Base-by-base conservation (phyloP, 208 protist species). In the Leishmania guyanensis region DNA sequence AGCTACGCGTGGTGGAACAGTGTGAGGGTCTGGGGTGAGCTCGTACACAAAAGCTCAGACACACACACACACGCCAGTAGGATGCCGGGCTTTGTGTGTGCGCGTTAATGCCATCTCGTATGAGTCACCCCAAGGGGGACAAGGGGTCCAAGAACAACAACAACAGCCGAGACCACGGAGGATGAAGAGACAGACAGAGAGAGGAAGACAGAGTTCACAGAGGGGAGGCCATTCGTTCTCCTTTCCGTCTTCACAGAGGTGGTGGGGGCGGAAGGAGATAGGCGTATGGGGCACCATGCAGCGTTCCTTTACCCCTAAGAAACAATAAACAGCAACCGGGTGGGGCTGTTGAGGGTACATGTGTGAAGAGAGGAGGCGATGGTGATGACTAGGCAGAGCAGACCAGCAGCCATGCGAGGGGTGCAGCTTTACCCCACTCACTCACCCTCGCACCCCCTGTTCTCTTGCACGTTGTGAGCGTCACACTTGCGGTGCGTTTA, bases 31-130 rank as follows among this genome's bases (percentile, higher is more conserved):
- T 33, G 29, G n/a, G 60, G 9, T 66, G 22, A 8, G n/a, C n/a
- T 66, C 29, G 60, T 17, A 12, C 14, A 17, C 17, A 66, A 66
- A 36, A 20, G 43, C 68, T 72, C 56, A 62, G 8, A 14, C 26
- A 29, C 62, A 14, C 69, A 73, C 69, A 10, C 39, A 51, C 43
- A 33, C 69, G 22, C 17, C 22, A n/a, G n/a, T 64, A 46, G 17
- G 72, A n/a, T 46, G 54, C 72, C 9, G n/a, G 22, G 36, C 54
- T 62, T 60, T 33, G 16, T 77, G 72, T 62, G 68, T 73, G 68
- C 2, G 68, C 68, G 68, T 54, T 26, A 26, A 50, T 48, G 26
- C 22, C 14, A 53, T 73, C 43, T 10, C 12, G 46, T 54, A 50
- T 9, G 68, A 16, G 68, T 54, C 26, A 20, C 5, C 46, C 17